Evolutionary conservation across 1,139 yeast genomes (phyloP), one percentile per base, ranked within the genome.

Genomic region (Candida tunisiensis): DNA sequence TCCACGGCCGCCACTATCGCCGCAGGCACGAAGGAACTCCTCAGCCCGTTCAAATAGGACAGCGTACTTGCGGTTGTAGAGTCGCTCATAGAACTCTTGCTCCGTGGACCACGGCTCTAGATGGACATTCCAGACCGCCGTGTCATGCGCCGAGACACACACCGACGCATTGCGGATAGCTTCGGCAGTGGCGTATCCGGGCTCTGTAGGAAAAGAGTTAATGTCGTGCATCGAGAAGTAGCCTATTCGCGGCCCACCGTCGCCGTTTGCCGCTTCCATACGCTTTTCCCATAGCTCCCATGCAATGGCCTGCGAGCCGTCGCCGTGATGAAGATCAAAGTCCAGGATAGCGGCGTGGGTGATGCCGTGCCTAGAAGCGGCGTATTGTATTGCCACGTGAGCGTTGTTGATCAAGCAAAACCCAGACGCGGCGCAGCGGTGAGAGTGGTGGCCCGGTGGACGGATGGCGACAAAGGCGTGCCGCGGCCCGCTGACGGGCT

Each of bases 371-470:
- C 57, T 51, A 28, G 60, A 67, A 33, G 62, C 65, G 1, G 93
- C 93, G 45, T 80, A 80, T 43, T 79, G 91, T 20, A 78, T 69
- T 3, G 78, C 85, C 28, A 80, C 69, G 36, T 79, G 93, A 0
- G 74, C 92, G 42, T 80, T 80, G 51, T 80, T 80, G 32, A 80
- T 57, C 27, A 80, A 53, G 49, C 93, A 80, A 45, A 80, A 80
- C n/a, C 93, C 93, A 21, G 85, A 72, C 0, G 93, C 93, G 12
- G 70, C 62, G 34, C 77, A 69, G 0, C 83, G 77, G 41, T 78
- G 92, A n/a, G 83, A 74, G 47, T 80, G 93, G 45, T 80, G 93
- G 2, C 93, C 93, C 1, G 93, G 92, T 2, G 92, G 92, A 30
- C 93, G 58, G 25, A 79, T 65, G 3, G 72, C 69, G 1, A 74